Percentiles rank a stretch among this genome's conserved stretches.
phyloP scores from a whole-genome alignment of 2,329 filamentous ascomycete genomes.

The Fusarium sp. region DNA sequence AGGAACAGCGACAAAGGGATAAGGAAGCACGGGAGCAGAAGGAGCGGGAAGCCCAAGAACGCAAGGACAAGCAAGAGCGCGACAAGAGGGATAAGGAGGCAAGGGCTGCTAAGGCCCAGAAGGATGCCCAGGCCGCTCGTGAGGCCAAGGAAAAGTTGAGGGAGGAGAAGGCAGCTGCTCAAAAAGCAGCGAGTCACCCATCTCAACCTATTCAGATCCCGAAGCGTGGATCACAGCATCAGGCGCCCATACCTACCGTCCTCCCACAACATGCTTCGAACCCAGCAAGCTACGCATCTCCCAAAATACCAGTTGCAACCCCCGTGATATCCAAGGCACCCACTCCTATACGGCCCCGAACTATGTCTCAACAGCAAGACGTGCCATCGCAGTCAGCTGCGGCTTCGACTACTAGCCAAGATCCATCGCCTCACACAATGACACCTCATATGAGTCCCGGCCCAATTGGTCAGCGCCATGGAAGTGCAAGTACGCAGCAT shows the following conservation, averaged over 20 bases:
- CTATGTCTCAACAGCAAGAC: constrained; percentile 84
- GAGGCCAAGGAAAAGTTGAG: constrained; percentile 73
- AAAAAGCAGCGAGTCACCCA: constrained; percentile 56
- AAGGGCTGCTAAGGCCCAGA: constrained; percentile 67
- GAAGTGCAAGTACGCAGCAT: constrained; percentile 61
- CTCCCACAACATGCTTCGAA: constrained; percentile 71
- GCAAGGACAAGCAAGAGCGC: constrained; percentile 71
- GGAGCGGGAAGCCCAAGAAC: constrained; percentile 76
- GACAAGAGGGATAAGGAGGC: constrained; percentile 73
- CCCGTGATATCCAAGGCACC: constrained; percentile 86
- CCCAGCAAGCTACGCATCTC: constrained; percentile 75
- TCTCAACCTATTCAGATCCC: constrained; percentile 52
- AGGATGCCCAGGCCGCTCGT: constrained; percentile 64
- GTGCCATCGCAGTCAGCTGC: constrained; percentile 70
- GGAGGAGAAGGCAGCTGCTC: constrained; percentile 64
- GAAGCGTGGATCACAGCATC: constrained; percentile 55
- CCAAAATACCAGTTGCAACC: constrained; percentile 81
- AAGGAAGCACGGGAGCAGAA: constrained; percentile 79
- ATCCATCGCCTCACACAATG: constrained; percentile 69
- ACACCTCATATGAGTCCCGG: constrained; percentile 76
- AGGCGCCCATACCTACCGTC: constrained; percentile 59
- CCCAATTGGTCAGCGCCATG: constrained; percentile 73
- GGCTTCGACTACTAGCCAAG: constrained; percentile 64
- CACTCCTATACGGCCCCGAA: constrained; percentile 81
- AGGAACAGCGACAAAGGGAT: constrained; percentile 84